A percentile compares a stretch with the other conserved stretches of the same genome.
Conservation (phyloP, 768 basidiomycete species). For the Agaricus subrufescens region DNA sequence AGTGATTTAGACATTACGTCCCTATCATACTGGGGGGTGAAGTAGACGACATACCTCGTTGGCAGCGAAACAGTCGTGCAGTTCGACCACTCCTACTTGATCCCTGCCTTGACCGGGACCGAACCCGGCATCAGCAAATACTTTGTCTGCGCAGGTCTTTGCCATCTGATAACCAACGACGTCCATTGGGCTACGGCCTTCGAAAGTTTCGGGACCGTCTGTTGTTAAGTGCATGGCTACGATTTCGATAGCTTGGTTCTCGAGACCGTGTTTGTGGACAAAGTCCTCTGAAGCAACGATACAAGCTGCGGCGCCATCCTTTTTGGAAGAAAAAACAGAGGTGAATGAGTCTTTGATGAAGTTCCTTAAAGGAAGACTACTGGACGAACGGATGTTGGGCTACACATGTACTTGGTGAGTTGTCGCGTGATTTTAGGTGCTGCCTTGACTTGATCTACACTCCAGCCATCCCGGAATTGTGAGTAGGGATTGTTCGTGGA, state of each 20-base stretch:
- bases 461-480: conserved; percentile 80
- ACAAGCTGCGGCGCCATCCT: conserved; percentile 73
- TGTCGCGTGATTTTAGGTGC: conserved; percentile 68
- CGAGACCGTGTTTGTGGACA: conserved; percentile 62
- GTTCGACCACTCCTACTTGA: conserved; percentile 78
- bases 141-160: conserved; percentile 59
- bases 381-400: conserved; percentile 64
- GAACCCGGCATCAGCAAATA: conserved; percentile 70
- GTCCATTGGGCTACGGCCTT: conserved; percentile 70
- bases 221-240: conserved; percentile 62
- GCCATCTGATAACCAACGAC: conserved; percentile 81
- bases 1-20: background rate
- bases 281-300: conserved; percentile 78
- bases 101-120: conserved; percentile 57
- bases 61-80: conserved; percentile 83
- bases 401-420: conserved; percentile 83
- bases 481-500: conserved; percentile 82
- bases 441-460: conserved; percentile 60
- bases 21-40: too few species aligned
- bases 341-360: background rate
- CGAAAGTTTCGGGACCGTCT: conserved; percentile 61
- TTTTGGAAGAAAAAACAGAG: conserved; percentile 18
- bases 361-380: background rate
- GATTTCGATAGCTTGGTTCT: conserved; percentile 87
- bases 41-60: conserved; percentile 52